Percentiles rank a stretch among this genome's conserved stretches.
Conservation (phyloP, 768 basidiomycete species). For the Omphalotus guepiniiformis region DNA sequence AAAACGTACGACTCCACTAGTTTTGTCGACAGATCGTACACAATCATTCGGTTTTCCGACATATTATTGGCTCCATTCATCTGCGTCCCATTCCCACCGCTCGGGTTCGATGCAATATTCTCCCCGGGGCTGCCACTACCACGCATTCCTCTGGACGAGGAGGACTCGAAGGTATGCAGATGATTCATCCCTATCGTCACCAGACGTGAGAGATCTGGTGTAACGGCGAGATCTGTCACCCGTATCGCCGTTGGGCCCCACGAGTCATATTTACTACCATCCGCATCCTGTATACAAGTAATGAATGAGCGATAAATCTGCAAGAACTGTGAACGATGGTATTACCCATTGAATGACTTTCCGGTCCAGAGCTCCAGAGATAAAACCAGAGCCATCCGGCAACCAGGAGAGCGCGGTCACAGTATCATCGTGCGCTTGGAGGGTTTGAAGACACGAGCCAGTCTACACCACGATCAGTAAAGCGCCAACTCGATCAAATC, state of each 20-base stretch:
- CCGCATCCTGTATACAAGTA: conserved; percentile 49
- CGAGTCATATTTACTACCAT: conserved; percentile 66
- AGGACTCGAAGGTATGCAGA: conserved; percentile 25
- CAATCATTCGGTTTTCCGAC: conserved; percentile 53
- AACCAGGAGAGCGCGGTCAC: conserved; percentile 88
- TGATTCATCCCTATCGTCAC: conserved; percentile 76
- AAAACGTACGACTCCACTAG: conserved; percentile 60
- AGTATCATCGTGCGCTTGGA: conserved; percentile 73
- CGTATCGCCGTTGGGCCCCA: conserved; percentile 75
- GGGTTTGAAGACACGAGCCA: conserved; percentile 61
- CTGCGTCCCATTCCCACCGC: conserved; percentile 26
- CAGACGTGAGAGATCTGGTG: conserved; percentile 79
- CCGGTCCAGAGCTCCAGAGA: conserved; percentile 85
- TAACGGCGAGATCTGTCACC: conserved; percentile 80
- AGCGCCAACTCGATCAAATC: neutral
- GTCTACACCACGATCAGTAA: conserved; percentile 42
- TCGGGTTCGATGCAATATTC: conserved; percentile 29
- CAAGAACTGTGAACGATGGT: conserved; percentile 6
- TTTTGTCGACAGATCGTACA: conserved; percentile 72
- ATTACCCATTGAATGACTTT: conserved; percentile 79
- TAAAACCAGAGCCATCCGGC: conserved; percentile 84
- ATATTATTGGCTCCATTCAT: neutral
- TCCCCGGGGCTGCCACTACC: conserved; percentile 26
- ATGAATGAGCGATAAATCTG: neutral
- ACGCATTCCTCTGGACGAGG: conserved; percentile 12